phyloP scores from a whole-genome alignment of 2,329 filamentous ascomycete species.

The Raffaelea ambrosiae region DNA sequence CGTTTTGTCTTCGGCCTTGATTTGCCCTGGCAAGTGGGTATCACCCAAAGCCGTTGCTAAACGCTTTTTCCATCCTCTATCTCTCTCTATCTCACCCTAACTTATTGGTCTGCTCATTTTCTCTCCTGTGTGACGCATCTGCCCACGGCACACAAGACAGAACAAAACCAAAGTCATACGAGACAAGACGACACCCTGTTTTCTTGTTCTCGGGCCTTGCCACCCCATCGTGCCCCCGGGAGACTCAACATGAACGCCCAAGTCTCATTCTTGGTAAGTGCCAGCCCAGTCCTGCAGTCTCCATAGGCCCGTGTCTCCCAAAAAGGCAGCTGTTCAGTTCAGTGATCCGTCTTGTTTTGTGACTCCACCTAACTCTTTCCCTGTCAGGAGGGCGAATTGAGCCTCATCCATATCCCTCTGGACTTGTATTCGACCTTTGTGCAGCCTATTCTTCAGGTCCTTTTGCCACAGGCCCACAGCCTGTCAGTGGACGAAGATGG shows the following conservation, averaged over 20 bases:
- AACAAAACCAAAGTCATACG: background rate
- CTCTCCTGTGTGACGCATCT: background rate
- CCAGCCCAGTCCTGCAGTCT: no score
- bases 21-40: background rate
- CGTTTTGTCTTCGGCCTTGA: background rate
- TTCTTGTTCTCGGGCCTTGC: no score
- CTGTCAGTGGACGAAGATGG: slow-evolving; percentile 15
- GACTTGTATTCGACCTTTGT: slow-evolving; percentile 69
- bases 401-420: slow-evolving; percentile 83
- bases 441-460: slow-evolving; percentile 76
- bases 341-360: no score
- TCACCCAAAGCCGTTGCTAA: background rate
- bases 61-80: background rate
- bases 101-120: background rate
- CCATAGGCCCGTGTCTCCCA: no score
- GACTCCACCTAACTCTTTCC: background rate
- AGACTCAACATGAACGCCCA: slow-evolving; percentile 49
- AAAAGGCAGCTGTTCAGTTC: no score
- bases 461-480: slow-evolving; percentile 57
- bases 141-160: background rate
- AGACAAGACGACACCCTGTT: background rate
- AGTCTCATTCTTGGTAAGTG: slow-evolving; percentile 48
- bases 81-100: background rate
- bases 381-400: slow-evolving; percentile 71
- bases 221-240: no score